phyloP scores from a whole-genome alignment of 1,284 basidiomycete genomes.

The Boletus semigastroideus region DNA sequence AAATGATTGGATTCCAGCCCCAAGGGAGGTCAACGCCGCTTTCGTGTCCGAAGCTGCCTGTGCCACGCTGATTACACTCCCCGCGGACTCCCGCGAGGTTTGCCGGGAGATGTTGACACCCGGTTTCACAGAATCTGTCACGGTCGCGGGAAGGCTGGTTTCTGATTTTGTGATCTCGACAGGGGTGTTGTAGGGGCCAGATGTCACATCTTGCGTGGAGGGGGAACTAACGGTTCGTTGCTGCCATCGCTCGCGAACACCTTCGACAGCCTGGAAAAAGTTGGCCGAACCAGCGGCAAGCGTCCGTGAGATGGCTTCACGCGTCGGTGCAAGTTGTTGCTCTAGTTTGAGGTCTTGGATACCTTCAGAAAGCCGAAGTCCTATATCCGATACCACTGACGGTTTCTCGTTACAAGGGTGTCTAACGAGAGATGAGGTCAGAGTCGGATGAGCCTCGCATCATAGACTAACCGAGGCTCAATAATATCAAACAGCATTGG shows the following conservation, averaged over 20 bases:
- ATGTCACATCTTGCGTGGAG: constrained; percentile 29
- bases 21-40: constrained; percentile 47
- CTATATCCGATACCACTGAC: constrained; percentile 86
- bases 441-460: neutral
- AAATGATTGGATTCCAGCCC: constrained; percentile 64
- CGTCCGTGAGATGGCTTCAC: constrained; percentile 81
- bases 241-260: constrained; percentile 74
- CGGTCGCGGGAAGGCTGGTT: constrained; percentile 31
- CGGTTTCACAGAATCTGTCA: constrained; percentile 24
- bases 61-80: constrained; percentile 27
- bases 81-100: constrained; percentile 29
- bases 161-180: constrained; percentile 52
- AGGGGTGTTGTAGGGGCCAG: constrained; percentile 32
- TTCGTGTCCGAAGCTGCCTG: constrained; percentile 37
- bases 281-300: constrained; percentile 73
- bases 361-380: constrained; percentile 84
- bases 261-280: constrained; percentile 86
- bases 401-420: constrained; percentile 90
- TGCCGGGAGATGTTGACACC: constrained; percentile 32
- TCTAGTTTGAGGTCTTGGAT: constrained; percentile 89
- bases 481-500: constrained; percentile 89
- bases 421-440: constrained; percentile 36
- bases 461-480: constrained; percentile 70
- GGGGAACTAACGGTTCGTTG: constrained; percentile 44
- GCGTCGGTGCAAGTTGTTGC: constrained; percentile 84